A percentile compares a stretch with the other conserved stretches of the same genome.
phyloP scores from a whole-genome alignment of 805 yeast genomes.

The Candida andamanensis region DNA sequence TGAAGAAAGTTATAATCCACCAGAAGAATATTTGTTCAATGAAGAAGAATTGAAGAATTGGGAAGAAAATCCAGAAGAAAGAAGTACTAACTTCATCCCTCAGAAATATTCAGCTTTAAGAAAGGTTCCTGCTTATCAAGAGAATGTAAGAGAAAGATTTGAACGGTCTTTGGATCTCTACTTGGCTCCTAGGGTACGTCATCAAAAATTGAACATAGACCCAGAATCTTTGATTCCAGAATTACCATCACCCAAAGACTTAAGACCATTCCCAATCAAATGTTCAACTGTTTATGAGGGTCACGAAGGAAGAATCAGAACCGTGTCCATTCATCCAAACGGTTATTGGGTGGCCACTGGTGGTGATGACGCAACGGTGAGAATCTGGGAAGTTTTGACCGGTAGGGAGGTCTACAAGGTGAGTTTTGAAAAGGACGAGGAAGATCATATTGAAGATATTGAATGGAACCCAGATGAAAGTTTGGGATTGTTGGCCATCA shows the following conservation, averaged over 20 bases:
- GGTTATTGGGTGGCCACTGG: conserved; percentile 98
- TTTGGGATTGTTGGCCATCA: conserved; percentile 76
- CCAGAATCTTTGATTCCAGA: conserved; percentile 96
- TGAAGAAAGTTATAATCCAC: conserved; percentile 96
- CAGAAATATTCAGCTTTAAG: conserved; percentile 77
- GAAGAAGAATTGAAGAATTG: conserved; percentile 73
- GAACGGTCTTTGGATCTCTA: conserved; percentile 93
- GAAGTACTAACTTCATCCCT: conserved; percentile 77
- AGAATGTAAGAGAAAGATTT: conserved; percentile 80
- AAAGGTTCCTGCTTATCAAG: conserved; percentile 89
- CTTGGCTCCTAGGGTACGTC: conserved; percentile 93
- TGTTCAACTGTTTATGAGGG: conserved; percentile 83
- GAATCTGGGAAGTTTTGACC: conserved; percentile 94
- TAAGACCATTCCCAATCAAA: conserved; percentile 93
- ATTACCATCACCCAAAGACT: conserved; percentile 92
- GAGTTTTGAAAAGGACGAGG: conserved; percentile 34
- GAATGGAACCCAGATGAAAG: conserved; percentile 85
- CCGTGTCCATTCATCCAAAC: conserved; percentile 77
- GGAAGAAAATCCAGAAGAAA: conserved; percentile 71
- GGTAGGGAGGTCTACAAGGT: conserved; percentile 86
- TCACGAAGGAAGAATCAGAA: conserved; percentile 76
- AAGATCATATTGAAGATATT: conserved; percentile 73
- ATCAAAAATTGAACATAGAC: conserved; percentile 84
- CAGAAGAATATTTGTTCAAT: conserved; percentile 82
- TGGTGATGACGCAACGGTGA: conserved; percentile 91